Evolutionary conservation across 306 rosid species (phyloP).

Genomic region (Cucurbita maxima): DNA sequence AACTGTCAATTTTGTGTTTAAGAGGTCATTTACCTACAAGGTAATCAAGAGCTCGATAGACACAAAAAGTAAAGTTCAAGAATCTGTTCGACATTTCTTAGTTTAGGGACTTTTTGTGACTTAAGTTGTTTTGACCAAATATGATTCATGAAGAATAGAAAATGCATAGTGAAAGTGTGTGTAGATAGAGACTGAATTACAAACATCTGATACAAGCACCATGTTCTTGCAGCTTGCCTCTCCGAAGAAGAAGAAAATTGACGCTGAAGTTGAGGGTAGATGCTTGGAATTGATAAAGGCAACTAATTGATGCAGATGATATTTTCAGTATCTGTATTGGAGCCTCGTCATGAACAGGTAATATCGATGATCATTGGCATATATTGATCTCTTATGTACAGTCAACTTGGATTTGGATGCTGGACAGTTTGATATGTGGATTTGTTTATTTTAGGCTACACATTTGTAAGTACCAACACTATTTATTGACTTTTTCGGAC

Average conservation of each 20-base stretch:
- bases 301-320: conserved; percentile 2
- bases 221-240: neutral
- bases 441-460: neutral
- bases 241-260: neutral
- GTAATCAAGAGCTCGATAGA: neutral
- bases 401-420: neutral
- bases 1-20: neutral
- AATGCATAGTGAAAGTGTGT: neutral
- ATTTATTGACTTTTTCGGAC: no score
- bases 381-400: neutral
- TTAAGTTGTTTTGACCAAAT: neutral
- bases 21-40: neutral
- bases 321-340: neutral
- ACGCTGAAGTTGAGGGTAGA: neutral
- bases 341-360: neutral
- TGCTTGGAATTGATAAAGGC: neutral
- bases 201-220: neutral
- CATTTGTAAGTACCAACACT: no score
- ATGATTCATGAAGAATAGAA: neutral
- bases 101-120: no score
- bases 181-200: neutral
- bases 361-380: neutral
- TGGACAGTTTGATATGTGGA: neutral
- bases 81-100: no score
- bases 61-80: neutral